phyloP scores from a whole-genome alignment of 1,284 basidiomycete species.

The Naganishia sp. region DNA sequence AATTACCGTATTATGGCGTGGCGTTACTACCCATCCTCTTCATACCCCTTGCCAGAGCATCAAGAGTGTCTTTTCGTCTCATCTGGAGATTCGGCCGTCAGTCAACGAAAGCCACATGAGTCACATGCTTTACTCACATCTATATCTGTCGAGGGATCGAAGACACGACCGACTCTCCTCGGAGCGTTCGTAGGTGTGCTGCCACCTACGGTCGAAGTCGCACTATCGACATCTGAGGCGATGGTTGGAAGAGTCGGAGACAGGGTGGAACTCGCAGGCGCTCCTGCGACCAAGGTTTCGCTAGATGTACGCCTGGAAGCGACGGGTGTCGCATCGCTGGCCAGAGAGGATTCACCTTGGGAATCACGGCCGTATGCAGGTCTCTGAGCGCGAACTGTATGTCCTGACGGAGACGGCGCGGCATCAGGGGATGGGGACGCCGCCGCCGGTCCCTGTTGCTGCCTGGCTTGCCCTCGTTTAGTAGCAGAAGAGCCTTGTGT shows the following conservation, averaged over 20 bases:
- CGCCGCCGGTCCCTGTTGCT: background rate
- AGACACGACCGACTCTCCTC: conserved; percentile 27
- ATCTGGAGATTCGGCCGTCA: conserved; percentile 1
- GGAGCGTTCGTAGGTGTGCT: conserved; percentile 3
- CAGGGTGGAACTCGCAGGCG: conserved; percentile 1
- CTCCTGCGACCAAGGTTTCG: conserved; percentile 14
- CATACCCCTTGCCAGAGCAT: conserved; percentile 25
- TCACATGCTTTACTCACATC: conserved; percentile 22
- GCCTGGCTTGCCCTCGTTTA: too few relatives aligned
- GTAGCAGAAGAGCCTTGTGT: background rate
- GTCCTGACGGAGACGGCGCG: background rate
- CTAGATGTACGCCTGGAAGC: conserved; percentile 12
- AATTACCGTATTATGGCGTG: conserved; percentile 3
- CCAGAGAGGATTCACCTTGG: background rate
- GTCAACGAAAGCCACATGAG: background rate
- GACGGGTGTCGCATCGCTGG: conserved; percentile 3
- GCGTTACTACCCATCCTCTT: conserved; percentile 23
- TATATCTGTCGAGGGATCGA: conserved; percentile 34
- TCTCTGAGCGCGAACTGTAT: background rate
- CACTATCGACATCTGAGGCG: background rate
- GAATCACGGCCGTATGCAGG: conserved; percentile 4
- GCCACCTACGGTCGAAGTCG: background rate
- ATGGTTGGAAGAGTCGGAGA: background rate
- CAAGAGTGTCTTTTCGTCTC: conserved; percentile 28
- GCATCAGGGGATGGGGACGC: background rate